Conservation (phyloP, 2,329 filamentous ascomycete genomes). For the Pezicula radicicola region DNA sequence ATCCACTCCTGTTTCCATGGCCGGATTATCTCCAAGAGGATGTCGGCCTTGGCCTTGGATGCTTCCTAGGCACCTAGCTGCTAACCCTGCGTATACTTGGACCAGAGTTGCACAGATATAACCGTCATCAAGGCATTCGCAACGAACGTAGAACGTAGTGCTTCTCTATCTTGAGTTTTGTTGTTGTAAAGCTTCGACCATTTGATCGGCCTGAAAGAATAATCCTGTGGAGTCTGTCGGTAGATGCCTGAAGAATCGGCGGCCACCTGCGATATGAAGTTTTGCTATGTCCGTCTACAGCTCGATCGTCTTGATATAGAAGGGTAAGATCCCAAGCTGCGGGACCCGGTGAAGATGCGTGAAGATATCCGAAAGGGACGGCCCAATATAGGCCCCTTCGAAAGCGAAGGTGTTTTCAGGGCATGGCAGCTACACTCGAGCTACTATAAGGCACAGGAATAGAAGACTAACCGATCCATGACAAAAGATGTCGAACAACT, state of each 20-base stretch:
- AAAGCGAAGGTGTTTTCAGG: slow-evolving; percentile 4
- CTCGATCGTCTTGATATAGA: slow-evolving; percentile 4
- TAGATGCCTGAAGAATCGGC: neutral
- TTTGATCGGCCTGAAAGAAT: slow-evolving; percentile 1
- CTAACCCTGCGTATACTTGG: slow-evolving; percentile 1
- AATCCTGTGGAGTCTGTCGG: neutral
- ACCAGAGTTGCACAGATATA: neutral
- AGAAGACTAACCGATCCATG: slow-evolving; percentile 4
- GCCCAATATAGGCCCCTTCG: slow-evolving; percentile 2
- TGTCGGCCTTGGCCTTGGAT: neutral
- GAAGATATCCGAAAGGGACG: neutral
- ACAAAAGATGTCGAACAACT: no score
- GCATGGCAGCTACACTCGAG: slow-evolving; percentile 2
- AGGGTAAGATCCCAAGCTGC: slow-evolving; percentile 3
- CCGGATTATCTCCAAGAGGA: neutral
- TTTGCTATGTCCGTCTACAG: slow-evolving; percentile 3
- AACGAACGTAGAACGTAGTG: slow-evolving; percentile 3
- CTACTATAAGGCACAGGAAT: slow-evolving; percentile 1
- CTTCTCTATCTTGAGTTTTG: neutral
- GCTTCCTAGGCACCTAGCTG: slow-evolving; percentile 4
- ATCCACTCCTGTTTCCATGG: neutral
- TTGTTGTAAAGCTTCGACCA: neutral
- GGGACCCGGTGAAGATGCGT: neutral
- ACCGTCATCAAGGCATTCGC: slow-evolving; percentile 5
- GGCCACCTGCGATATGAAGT: slow-evolving; percentile 1